Evolutionary conservation across 371 early-diverging fungal genomes (phyloP), one percentile per base, ranked within the genome.

Genomic region (Rhizopus sp.): DNA sequence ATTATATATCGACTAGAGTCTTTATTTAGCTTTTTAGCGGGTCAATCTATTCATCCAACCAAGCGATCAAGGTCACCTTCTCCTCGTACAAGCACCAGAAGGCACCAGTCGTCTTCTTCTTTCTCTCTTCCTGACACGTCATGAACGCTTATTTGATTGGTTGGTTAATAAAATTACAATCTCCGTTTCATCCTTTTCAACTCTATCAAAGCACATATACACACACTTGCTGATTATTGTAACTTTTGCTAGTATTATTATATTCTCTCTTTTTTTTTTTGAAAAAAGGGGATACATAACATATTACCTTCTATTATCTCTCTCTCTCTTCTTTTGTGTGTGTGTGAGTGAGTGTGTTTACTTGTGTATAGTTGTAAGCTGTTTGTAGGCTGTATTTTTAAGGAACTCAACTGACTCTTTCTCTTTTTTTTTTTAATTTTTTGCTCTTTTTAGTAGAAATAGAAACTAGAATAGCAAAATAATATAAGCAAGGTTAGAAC

Each of bases 1-100:
- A 45, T 63, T 29, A 60, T 60, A 33, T 31, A 47, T 16, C 66
- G 66, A 13, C 45, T 70, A 15, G 57, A 66, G 23, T 56, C 53
- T 17, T 31, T 68, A 15, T 53, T 65, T 9, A 59, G 55, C 9
- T 74, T 70, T 59, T 51, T 63, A 33, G 53, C 63, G 2, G 69
- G 66, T 0, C 17, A 37, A 6, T 35, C 29, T 12, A 3, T 35
- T 17, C 29, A 33, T 44, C 13, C 33, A 29, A 7, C 5, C 49
- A 49, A 49, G 5, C 15, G 6, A 12, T 17, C 44, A 9, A 44
- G 15, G 7, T 17, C 44, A 12, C 13, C 49, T 31, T 15, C 29
- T 31, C 13, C 32, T 15, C 15, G n/a, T 29, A 10, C 49, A 32
- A 32, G 49, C 32, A 32, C 6, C 44, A 44, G 15, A 17, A 44